phyloP scores from a whole-genome alignment of 805 yeast genomes.

The Middelhovenomyces tepae region DNA sequence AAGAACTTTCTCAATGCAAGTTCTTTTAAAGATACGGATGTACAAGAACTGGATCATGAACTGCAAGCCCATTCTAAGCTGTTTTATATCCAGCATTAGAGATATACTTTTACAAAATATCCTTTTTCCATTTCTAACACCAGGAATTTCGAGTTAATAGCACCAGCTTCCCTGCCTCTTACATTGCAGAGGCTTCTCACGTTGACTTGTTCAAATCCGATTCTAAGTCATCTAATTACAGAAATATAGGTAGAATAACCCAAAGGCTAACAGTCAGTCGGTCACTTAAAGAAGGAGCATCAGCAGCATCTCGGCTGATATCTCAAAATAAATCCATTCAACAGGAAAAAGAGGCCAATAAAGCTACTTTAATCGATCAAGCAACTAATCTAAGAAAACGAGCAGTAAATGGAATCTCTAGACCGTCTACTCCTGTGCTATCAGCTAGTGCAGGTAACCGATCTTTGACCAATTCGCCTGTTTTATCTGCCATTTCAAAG shows the following conservation, averaged over 20 bases:
- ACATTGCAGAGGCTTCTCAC: conserved; percentile 16
- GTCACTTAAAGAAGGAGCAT: conserved; percentile 5
- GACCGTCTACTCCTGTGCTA: too few species aligned
- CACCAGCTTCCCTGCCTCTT: conserved; percentile 8
- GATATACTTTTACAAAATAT: too few species aligned
- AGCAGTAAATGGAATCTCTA: too few species aligned
- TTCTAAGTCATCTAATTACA: conserved; percentile 2
- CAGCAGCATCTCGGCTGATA: conserved; percentile 12
- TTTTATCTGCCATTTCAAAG: conserved; percentile 15
- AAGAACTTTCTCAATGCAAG: not conserved
- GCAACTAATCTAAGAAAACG: too few species aligned
- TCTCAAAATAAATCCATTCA: conserved; percentile 15
- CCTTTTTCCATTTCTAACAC: too few species aligned
- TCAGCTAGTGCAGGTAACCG: too few species aligned
- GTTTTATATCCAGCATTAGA: too few species aligned
- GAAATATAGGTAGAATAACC: conserved; percentile 17
- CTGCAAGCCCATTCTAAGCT: too few species aligned
- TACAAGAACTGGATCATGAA: conserved; percentile 3
- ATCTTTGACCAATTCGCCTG: conserved; percentile 12
- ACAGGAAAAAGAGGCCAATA: conserved; percentile 17
- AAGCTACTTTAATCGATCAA: conserved; percentile 18
- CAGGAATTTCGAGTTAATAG: conserved; percentile 12
- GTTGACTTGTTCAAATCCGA: conserved; percentile 13
- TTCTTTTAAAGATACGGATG: conserved; percentile 3
- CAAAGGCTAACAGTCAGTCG: conserved; percentile 17